phyloP scores from a whole-genome alignment of 345 rosid species.

The Gynandropsis gynandra region DNA sequence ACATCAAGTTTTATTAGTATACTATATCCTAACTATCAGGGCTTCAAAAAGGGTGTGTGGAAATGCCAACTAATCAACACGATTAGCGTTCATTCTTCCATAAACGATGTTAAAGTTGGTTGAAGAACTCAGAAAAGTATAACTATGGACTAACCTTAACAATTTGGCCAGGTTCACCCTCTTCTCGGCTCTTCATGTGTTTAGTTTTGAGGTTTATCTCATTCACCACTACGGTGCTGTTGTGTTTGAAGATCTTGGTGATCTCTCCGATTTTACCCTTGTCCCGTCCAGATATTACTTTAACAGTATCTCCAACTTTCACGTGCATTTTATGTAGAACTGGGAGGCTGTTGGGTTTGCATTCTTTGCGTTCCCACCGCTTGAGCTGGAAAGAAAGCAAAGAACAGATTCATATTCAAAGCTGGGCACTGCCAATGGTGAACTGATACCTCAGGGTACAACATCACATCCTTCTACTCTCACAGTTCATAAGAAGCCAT shows the following conservation, averaged over 20 bases:
- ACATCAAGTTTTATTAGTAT: too few relatives aligned
- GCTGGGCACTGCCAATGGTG: not conserved
- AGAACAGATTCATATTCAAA: not conserved
- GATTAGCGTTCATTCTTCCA: not conserved
- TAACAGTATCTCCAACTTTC: conserved; percentile 78
- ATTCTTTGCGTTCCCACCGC: conserved; percentile 82
- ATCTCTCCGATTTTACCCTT: conserved; percentile 87
- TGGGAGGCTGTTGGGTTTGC: conserved; percentile 92
- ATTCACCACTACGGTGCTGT: conserved; percentile 62
- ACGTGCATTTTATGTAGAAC: conserved; percentile 86
- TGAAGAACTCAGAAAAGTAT: not conserved
- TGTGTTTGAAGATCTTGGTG: conserved; percentile 58
- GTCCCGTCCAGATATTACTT: conserved; percentile 74
- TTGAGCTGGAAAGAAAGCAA: conserved; percentile 45
- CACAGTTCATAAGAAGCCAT: conserved; percentile 1
- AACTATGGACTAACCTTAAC: conserved; percentile 47
- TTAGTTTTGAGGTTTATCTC: conserved; percentile 91
- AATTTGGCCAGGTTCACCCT: conserved; percentile 82
- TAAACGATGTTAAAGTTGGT: not conserved
- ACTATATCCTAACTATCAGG: too few relatives aligned
- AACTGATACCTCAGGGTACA: not conserved
- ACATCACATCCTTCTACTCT: not conserved
- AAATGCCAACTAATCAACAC: too few relatives aligned
- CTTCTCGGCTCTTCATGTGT: conserved; percentile 84
- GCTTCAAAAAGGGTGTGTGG: not conserved